Percentiles rank a stretch among this genome's conserved stretches.
Conservation (phyloP, 1,284 basidiomycete species). For the Tilletia horrida region DNA sequence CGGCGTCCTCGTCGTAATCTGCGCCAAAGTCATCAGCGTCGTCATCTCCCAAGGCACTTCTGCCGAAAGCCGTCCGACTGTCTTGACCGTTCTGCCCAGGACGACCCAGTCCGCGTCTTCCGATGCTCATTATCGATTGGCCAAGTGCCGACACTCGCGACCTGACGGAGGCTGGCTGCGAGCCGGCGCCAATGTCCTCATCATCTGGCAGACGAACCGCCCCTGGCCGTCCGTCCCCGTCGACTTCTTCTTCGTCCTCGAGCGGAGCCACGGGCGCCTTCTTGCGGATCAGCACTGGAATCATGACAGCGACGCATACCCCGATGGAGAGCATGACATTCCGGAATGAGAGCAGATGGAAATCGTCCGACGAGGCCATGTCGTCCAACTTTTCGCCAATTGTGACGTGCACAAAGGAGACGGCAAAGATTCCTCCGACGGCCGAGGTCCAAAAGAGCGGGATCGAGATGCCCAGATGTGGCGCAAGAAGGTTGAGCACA, state of each 20-base stretch:
- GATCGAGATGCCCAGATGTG: conserved; percentile 83
- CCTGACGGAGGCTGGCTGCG: not conserved
- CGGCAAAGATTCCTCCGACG: conserved; percentile 84
- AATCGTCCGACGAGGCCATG: conserved; percentile 88
- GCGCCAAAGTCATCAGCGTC: conserved; percentile 1
- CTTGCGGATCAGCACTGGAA: conserved; percentile 65
- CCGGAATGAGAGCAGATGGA: conserved; percentile 81
- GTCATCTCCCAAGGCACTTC: not conserved
- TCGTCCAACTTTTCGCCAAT: conserved; percentile 85
- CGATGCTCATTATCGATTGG: not conserved
- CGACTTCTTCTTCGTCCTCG: conserved; percentile 20
- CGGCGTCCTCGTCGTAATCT: conserved; percentile 23
- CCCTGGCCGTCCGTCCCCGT: conserved; percentile 16
- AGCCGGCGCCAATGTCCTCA: conserved; percentile 21
- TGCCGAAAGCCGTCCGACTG: not conserved
- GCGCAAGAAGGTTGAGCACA: conserved; percentile 79
- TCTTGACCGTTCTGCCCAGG: not conserved
- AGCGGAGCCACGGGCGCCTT: conserved; percentile 20
- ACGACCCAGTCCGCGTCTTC: not conserved
- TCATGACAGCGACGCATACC: conserved; percentile 81
- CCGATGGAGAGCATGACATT: conserved; percentile 79
- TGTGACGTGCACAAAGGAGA: conserved; percentile 88
- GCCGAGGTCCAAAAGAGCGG: conserved; percentile 85
- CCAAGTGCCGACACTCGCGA: not conserved
- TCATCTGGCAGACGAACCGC: conserved; percentile 22